Conservation (phyloP, 1,284 basidiomycete genomes). For the Sporisorium scitamineum region DNA sequence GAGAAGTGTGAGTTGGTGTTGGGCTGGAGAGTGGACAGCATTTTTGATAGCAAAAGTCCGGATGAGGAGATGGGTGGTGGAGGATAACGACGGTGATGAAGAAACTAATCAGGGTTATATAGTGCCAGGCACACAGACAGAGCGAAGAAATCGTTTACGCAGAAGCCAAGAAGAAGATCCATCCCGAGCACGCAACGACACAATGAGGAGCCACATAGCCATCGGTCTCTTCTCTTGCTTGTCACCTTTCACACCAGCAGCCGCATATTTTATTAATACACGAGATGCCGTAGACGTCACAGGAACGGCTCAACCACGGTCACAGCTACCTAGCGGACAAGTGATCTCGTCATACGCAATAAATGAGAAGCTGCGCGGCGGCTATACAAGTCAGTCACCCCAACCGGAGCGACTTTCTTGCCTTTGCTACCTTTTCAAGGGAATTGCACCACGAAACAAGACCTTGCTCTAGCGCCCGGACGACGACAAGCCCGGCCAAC, state of each 20-base stretch:
- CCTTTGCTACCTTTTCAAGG: not conserved
- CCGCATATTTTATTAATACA: not conserved
- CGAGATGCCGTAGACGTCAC: not conserved
- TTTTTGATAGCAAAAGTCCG: conserved; percentile 1
- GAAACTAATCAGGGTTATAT: not conserved
- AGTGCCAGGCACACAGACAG: not conserved
- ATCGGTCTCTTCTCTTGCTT: not conserved
- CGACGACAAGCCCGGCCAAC: no score
- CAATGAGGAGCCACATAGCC: conserved; percentile 2
- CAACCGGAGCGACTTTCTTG: not conserved
- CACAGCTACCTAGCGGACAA: not conserved
- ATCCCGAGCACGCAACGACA: conserved; percentile 2
- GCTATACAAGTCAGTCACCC: not conserved
- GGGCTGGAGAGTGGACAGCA: conserved; percentile 39
- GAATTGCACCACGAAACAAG: conserved; percentile 7
- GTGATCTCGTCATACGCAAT: not conserved
- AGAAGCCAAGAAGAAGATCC: not conserved
- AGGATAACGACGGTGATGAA: no score
- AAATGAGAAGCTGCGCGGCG: not conserved
- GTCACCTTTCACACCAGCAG: conserved; percentile 1
- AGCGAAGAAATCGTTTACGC: not conserved
- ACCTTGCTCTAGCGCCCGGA: not conserved
- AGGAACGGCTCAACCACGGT: not conserved
- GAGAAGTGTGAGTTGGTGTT: conserved; percentile 26
- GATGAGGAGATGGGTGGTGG: not conserved